Evolutionary conservation across 176 grass and related monocot genomes (phyloP).

Genomic region (Luzula sylvatica): DNA sequence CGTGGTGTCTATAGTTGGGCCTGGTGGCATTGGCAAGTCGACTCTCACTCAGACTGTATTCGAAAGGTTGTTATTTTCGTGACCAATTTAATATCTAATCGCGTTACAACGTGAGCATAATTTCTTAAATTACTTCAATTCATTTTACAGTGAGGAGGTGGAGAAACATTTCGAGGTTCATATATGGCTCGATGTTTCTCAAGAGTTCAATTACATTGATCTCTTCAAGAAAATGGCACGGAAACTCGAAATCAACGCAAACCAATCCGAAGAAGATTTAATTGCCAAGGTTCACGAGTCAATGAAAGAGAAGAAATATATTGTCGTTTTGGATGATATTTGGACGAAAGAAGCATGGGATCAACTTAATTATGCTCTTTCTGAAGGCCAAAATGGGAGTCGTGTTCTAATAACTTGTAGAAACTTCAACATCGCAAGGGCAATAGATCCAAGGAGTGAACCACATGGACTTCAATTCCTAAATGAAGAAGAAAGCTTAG

Average conservation of each 20-base stretch:
- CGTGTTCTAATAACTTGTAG: constrained; percentile 24
- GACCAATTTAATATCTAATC: too few species aligned
- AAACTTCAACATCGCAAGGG: neutral
- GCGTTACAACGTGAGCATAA: too few species aligned
- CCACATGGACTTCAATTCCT: constrained; percentile 8
- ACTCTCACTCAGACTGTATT: constrained; percentile 16
- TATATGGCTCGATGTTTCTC: constrained; percentile 4
- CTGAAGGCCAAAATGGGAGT: constrained; percentile 18
- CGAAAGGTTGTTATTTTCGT: neutral
- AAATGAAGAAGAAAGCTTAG: constrained; percentile 17
- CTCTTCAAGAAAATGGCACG: constrained; percentile 4
- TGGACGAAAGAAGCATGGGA: neutral
- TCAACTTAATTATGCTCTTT: neutral
- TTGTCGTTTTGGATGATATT: constrained; percentile 28
- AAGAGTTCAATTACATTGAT: neutral
- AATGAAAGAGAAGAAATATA: constrained; percentile 13
- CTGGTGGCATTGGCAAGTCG: constrained; percentile 23
- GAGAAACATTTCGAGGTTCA: neutral
- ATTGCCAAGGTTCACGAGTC: neutral
- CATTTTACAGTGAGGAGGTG: constrained; percentile 6
- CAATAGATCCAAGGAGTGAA: neutral
- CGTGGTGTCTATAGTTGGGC: constrained; percentile 20
- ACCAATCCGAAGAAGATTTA: neutral
- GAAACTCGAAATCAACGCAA: neutral
- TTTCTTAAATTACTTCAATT: too few species aligned